Evolutionary conservation across 73 alveolate genomes (phyloP), one percentile per base, ranked within the genome.

Genomic region (Tetrahymena thermophila): DNA sequence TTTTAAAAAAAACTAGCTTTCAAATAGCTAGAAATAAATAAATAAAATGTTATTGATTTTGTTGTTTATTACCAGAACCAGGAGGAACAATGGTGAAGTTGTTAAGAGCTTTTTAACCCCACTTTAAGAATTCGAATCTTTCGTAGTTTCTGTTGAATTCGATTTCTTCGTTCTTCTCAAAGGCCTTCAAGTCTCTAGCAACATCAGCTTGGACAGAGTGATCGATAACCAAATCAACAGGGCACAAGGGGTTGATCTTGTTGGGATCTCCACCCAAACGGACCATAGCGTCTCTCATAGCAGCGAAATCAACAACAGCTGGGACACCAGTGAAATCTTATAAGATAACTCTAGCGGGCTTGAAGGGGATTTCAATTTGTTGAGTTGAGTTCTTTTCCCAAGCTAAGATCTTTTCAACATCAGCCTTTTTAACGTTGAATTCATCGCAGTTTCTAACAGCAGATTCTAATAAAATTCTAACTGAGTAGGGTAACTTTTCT

Each of bases 251-350:
- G 96, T 98, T 98, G 96, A 98, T 98, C 96, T 94, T 95, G 55
- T 95, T 55, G 7, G 97, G 98, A 93, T 97, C 98, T 23, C 98
- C 98, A 50, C 99, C 98, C 44, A 97, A 96, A 93, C 98, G 94
- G 97, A 95, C 96, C 98, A 98, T 97, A 35, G 99, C 99, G 94
- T 98, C 99, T 95, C 99, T 95, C 99, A 98, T 98, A 28, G 99
- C 99, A 55, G 99, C 99, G 83, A 98, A 96, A 93, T 98, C 99
- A 56, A 98, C 99, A 25, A 98, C 98, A 57, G 99, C 99, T 21
- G 99, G 99, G 94, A 98, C 99, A 35, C 99, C 99, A 85, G 99
- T 98, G 97, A 98, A 97, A 94, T 98, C 99, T 95, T 98, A 97
- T 11, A 98, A 96, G 94, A 98, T 96, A 93, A 98, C 99, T 93